Evolutionary conservation across 108 stramenopile genomes (phyloP).

Genomic region (Skeletonema menzelii): DNA sequence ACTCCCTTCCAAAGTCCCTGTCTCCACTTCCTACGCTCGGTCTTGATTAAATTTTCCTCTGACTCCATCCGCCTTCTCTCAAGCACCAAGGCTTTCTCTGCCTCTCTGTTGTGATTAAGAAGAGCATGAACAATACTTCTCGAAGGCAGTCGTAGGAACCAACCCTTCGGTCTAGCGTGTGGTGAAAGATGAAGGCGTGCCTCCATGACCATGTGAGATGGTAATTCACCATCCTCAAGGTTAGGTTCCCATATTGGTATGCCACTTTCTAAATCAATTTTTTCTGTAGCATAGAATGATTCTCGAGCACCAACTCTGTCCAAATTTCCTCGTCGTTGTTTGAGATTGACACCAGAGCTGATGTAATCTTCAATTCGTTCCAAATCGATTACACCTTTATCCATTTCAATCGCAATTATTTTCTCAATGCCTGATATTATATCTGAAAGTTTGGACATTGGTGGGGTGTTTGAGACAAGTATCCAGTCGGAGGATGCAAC

Average conservation of each 20-base stretch:
- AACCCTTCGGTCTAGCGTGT: conserved; percentile 31
- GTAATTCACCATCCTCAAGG: not conserved
- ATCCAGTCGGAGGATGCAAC: conserved; percentile 40
- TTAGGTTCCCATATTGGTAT: conserved; percentile 9
- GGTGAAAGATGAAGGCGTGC: conserved; percentile 41
- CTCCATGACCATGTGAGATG: conserved; percentile 20
- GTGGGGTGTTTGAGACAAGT: conserved; percentile 34
- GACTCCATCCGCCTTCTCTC: not conserved
- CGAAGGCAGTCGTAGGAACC: conserved; percentile 41
- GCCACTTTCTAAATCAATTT: conserved; percentile 8
- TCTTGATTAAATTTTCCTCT: not conserved
- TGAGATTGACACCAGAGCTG: not conserved
- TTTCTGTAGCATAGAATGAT: conserved; percentile 18
- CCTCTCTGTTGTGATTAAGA: conserved; percentile 18
- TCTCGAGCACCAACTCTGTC: conserved; percentile 14
- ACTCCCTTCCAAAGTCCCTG: conserved; percentile 35
- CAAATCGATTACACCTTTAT: conserved; percentile 46
- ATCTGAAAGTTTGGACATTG: conserved; percentile 43
- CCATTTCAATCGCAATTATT: conserved; percentile 33
- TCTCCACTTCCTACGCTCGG: conserved; percentile 21
- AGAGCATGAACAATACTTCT: conserved; percentile 45
- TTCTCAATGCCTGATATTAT: conserved; percentile 25
- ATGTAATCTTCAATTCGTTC: conserved; percentile 11
- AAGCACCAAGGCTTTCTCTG: conserved; percentile 3
- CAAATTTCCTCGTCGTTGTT: not conserved